A percentile compares a stretch with the other conserved stretches of the same genome.
Conservation (phyloP, 305 asterid genomes). For the Rubia balearica region DNA sequence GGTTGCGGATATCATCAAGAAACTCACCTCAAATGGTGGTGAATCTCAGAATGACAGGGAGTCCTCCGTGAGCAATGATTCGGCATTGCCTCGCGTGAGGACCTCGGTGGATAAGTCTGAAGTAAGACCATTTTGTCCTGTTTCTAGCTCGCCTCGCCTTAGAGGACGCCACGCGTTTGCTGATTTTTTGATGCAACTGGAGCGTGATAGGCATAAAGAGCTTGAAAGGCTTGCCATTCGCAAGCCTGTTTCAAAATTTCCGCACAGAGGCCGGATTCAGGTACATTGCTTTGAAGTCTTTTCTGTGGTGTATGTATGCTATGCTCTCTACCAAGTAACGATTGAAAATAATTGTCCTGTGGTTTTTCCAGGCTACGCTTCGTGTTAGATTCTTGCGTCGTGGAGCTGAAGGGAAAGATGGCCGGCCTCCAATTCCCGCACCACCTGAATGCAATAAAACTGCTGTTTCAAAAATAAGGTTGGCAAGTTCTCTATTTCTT, state of each 20-base stretch:
- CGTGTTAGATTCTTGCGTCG: conserved; percentile 52
- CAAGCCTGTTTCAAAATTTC: conserved; percentile 58
- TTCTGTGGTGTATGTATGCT: background rate
- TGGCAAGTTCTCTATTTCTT: background rate
- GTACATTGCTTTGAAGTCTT: conserved; percentile 19
- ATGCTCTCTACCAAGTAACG: background rate
- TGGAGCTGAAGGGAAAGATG: conserved; percentile 42
- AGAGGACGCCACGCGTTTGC: conserved; percentile 72
- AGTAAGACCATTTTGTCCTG: conserved; percentile 27
- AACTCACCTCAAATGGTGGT: conserved; percentile 31
- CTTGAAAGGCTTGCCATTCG: conserved; percentile 41
- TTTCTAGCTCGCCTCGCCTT: conserved; percentile 40
- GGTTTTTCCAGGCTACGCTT: conserved; percentile 50
- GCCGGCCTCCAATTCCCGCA: conserved; percentile 20
- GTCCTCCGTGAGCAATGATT: conserved; percentile 16
- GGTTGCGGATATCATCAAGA: conserved; percentile 66
- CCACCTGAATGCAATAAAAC: conserved; percentile 29
- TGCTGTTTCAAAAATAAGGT: conserved; percentile 39
- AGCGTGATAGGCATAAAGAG: conserved; percentile 53
- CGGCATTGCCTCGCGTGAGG: conserved; percentile 32
- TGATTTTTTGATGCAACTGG: conserved; percentile 52
- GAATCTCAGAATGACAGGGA: conserved; percentile 31
- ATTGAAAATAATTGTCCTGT: conserved; percentile 2
- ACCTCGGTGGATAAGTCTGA: conserved; percentile 37
- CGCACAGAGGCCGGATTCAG: conserved; percentile 82